Evolutionary conservation across 805 yeast genomes (phyloP), one percentile per base, ranked within the genome.

Genomic region (Starmerella powellii): DNA sequence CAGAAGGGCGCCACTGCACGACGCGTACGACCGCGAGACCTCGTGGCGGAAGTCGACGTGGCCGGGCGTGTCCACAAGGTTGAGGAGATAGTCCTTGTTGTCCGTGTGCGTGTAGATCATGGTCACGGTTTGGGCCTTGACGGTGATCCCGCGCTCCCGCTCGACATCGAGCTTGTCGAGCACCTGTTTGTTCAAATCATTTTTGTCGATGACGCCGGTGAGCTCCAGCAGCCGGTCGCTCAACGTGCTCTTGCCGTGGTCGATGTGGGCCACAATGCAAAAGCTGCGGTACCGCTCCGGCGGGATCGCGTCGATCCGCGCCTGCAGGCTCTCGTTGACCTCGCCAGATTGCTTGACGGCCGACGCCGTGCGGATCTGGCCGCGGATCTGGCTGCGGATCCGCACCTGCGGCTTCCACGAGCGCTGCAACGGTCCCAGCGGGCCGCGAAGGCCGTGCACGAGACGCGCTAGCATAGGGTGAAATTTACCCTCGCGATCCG

Each of bases 21-120:
- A 82, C 2, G 96, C 96, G 62, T 87, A 87, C 6, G 95, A 83
- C 52, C 97, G 64, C 3, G 93, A 77, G 1, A 88, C 98, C 55
- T 88, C 98, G 8, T 91, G 80, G 41, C 95, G 67, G 60, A 88
- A 88, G 60, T 88, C 98, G 26, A 91, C 97, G 59, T 88, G 98
- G 0, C 98, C 98, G 0, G 98, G 98, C 0, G 97, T 88, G 60
- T 88, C 98, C 34, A 91, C 95, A 34, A 88, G 65, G 65, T 88
- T 95, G 35, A 88, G 64, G 41, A 91, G 61, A 57, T 84, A 91
- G 52, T 88, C 95, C 52, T 74, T 65, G 2, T 75, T 74, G 37
- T 33, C 37, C 8, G 74, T 66, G 49, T 75, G 68, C 28, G 70
- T 68, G 59, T 86, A 86, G 46, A 91, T 70, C 96, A 88, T 91